Conservation (phyloP, 2,329 filamentous ascomycete species). For the Lachnellula subtilissima region DNA sequence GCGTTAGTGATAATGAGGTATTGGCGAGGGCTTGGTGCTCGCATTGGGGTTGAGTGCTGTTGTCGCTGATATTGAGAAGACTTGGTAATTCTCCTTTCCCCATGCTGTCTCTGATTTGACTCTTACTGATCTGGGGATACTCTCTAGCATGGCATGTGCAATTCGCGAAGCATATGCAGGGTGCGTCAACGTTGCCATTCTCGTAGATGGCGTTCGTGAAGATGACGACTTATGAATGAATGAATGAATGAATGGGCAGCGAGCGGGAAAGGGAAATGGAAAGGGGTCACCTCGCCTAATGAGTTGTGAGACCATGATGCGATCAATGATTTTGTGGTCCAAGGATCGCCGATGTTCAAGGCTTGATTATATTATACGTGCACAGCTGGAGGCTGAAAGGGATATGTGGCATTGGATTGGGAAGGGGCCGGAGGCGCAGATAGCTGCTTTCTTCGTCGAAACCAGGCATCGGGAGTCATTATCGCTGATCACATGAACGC, state of each 20-base stretch:
- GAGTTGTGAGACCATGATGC: neutral
- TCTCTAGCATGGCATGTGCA: conserved; percentile 61
- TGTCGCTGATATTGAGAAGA: conserved; percentile 63
- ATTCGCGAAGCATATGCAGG: conserved; percentile 73
- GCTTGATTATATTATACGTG: no score
- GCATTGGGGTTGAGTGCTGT: conserved; percentile 67
- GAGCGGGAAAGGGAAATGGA: neutral
- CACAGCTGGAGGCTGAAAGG: no score
- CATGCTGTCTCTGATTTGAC: neutral
- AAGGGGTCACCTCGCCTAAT: neutral
- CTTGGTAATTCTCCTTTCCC: conserved; percentile 39
- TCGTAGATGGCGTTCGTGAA: conserved; percentile 46
- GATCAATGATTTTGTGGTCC: neutral
- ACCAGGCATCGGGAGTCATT: no score
- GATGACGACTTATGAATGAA: conserved; percentile 5
- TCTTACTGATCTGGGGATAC: neutral
- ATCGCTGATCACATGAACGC: no score
- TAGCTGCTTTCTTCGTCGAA: no score
- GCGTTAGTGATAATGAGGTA: conserved; percentile 70
- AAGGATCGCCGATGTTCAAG: no score
- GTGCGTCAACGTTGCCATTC: conserved; percentile 66
- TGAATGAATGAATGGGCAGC: neutral
- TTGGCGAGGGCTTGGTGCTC: conserved; percentile 73
- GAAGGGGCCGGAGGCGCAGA: no score
- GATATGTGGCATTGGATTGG: no score